Evolutionary conservation across 2,329 filamentous ascomycete species (phyloP).

Genomic region (Lasiodiplodia gonubiensis): DNA sequence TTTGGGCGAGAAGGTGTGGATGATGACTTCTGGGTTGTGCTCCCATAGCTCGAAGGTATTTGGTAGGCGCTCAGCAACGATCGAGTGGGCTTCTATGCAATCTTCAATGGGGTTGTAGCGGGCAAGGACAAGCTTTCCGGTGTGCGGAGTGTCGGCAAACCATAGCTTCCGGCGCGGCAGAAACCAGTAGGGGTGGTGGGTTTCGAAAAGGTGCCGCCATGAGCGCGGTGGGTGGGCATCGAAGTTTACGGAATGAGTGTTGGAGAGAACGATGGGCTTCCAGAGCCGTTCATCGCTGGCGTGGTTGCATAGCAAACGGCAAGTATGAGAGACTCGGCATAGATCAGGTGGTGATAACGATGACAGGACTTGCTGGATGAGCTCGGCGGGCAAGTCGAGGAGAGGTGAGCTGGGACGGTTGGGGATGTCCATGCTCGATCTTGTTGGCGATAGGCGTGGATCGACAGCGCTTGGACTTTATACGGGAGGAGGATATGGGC

Average conservation of each 20-base stretch:
- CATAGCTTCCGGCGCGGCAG: conserved; percentile 79
- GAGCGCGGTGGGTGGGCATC: conserved; percentile 63
- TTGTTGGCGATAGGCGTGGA: conserved; percentile 16
- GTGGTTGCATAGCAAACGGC: conserved; percentile 63
- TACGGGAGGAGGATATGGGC: conserved; percentile 13
- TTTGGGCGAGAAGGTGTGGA: conserved; percentile 74
- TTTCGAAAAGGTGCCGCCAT: conserved; percentile 74
- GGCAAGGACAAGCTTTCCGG: conserved; percentile 76
- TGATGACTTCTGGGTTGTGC: conserved; percentile 67
- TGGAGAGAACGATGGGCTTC: conserved; percentile 70
- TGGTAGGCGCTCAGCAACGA: conserved; percentile 59
- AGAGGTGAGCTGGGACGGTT: conserved; percentile 44
- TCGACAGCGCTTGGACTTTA: conserved; percentile 20
- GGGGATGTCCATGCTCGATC: conserved; percentile 9
- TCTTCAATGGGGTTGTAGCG: conserved; percentile 75
- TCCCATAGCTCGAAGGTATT: conserved; percentile 68
- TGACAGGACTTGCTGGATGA: conserved; percentile 73
- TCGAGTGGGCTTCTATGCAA: conserved; percentile 79
- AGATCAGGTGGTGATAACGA: conserved; percentile 71
- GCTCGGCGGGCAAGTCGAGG: conserved; percentile 71
- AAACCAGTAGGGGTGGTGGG: conserved; percentile 85
- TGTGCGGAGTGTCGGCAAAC: conserved; percentile 78
- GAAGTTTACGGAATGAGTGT: conserved; percentile 59
- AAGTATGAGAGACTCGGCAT: conserved; percentile 64
- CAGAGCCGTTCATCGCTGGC: conserved; percentile 73